A percentile compares a stretch with the other conserved stretches of the same genome.
Evolutionary conservation across 208 protist genomes (phyloP).

Genomic region (Acanthamoeba rhysodes): DNA sequence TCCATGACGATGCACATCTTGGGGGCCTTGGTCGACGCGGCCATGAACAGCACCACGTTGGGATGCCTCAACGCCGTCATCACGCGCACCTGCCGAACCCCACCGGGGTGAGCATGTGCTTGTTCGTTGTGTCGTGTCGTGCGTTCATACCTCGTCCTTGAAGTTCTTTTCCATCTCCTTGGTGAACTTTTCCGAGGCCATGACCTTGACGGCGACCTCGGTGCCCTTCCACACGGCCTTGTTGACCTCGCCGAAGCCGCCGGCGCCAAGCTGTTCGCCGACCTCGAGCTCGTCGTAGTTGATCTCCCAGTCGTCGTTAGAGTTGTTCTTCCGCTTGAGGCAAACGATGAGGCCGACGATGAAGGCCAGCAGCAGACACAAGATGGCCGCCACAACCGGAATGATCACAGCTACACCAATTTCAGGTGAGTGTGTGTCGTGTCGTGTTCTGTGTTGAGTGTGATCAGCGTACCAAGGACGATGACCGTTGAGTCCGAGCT

Average conservation of each 20-base stretch:
- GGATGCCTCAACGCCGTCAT: constrained; percentile 65
- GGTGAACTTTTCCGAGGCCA: constrained; percentile 55
- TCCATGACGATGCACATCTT: constrained; percentile 74
- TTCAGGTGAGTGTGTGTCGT: background rate
- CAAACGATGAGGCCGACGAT: background rate
- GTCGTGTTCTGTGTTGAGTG: background rate
- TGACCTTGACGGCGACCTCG: constrained; percentile 58
- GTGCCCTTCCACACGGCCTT: constrained; percentile 74
- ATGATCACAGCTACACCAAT: constrained; percentile 4
- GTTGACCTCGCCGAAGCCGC: constrained; percentile 61
- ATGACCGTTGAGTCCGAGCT: background rate
- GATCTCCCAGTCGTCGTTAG: constrained; percentile 52
- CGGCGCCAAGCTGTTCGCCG: constrained; percentile 12
- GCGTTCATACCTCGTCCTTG: background rate
- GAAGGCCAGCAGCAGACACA: constrained; percentile 7
- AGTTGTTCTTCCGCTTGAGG: background rate
- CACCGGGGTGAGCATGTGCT: background rate
- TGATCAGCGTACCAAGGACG: background rate
- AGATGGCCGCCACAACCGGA: background rate
- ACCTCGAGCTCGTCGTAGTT: constrained; percentile 63
- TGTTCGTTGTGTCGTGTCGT: background rate
- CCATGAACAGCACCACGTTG: constrained; percentile 73
- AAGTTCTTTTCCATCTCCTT: constrained; percentile 66
- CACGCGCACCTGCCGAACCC: constrained; percentile 37
- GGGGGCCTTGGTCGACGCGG: constrained; percentile 23